These are phyloP conservation scores for Panaeolus papilionaceus DNA, from an alignment of 768 basidiomycete genomes.

Conservation along the genomic window DNA sequence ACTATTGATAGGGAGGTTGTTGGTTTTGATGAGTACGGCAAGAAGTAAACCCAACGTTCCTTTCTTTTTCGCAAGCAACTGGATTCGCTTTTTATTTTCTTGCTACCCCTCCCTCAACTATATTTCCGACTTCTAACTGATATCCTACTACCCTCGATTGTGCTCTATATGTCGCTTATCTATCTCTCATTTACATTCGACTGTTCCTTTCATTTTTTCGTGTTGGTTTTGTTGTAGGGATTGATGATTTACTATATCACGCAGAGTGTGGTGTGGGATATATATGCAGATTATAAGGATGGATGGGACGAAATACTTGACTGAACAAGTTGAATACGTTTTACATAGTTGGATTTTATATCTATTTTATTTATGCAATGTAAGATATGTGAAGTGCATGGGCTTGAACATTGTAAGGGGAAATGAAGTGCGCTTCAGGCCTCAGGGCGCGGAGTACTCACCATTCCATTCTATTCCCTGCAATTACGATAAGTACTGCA, in stretches of 20 bases:
- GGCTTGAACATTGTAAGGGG: too few species aligned
- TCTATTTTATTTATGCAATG: too few species aligned
- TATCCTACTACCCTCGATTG: not conserved
- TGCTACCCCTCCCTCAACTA: not conserved
- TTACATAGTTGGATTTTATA: too few species aligned
- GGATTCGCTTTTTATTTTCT: not conserved
- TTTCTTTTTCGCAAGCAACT: not conserved
- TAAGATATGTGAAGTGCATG: too few species aligned
- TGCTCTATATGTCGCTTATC: not conserved
- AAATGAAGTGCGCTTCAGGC: too few species aligned
- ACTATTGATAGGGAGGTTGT: conserved; percentile 61
- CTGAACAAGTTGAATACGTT: too few species aligned
- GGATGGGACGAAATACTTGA: too few species aligned
- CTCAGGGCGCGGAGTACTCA: too few species aligned
- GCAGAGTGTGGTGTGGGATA: not conserved
- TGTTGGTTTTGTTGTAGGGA: not conserved
- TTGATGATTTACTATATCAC: not conserved
- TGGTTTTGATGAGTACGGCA: conserved; percentile 45
- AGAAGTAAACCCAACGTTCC: conserved; percentile 21
- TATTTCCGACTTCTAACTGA: not conserved
- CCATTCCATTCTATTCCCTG: too few species aligned
- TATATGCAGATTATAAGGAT: too few species aligned
- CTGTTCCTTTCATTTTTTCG: not conserved
- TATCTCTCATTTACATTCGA: not conserved
- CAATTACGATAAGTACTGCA: too few species aligned